Base-by-base conservation (phyloP, 2,329 filamentous ascomycete species). In the Botryosphaeria dothidea region DNA sequence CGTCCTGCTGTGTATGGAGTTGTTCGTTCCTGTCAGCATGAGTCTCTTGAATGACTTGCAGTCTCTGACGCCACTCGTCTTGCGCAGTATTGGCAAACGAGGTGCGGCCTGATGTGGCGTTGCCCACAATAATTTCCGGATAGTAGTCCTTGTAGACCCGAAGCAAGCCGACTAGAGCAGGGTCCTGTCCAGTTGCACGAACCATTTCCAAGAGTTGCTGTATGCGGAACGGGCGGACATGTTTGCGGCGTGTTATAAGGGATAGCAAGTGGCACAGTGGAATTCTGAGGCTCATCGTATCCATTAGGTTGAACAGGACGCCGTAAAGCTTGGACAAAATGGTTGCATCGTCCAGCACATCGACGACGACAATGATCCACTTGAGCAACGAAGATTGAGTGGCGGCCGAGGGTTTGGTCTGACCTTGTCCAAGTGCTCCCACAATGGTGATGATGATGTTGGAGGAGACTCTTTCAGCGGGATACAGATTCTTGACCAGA, bases 71-170 rank as follows among this genome's bases (percentile, higher is more conserved):
- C 92, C 92, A 96, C 78, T 90, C 86, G 3, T 82, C 80, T 73
- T 94, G 90, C n/a, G 91, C 91, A 72, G 92, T 76, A 43, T 74
- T 74, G 68, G 76, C 72, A 64, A 77, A 75, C 21, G 77, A 78
- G 36, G 74, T 73, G 49, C 75, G 73, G 70, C 69, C 77, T 43
- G 71, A 74, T 31, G 87, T 85, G 3, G 86, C 82, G 68, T 90
- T 89, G 23, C 90, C 91, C 15, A 94, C 85, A 66, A 96, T 92
- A 63, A 96, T 92, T 74, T 96, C 92, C 0, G 92, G 92, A 71
- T 94, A 96, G 76, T 94, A 96, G 74, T 94, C 92, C 74, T 95
- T 95, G 80, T 90, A 96, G n/a, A 94, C 87, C 64, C 90, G 86
- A 57, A 96, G 80, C 19, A 96, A 81, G 3, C 91, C 91, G 41